Conservation (phyloP, 305 asterid genomes). For the Andrographis paniculata region DNA sequence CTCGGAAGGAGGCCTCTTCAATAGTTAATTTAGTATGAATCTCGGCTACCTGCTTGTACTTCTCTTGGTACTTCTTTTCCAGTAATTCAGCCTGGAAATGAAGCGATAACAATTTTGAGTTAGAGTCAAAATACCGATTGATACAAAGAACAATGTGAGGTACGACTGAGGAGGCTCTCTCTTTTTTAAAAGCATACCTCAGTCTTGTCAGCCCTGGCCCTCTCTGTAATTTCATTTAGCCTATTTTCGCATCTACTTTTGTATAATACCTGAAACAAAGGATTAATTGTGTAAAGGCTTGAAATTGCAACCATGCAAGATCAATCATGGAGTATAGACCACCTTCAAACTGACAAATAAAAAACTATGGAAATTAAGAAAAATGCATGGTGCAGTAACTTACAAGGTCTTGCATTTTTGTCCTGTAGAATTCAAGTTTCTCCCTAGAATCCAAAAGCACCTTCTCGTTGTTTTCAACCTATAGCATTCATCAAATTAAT, state of each 20-base stretch:
- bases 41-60: conserved; percentile 87
- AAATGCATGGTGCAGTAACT: conserved; percentile 24
- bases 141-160: conserved; percentile 2
- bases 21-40: conserved; percentile 87
- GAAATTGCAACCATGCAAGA: conserved; percentile 6
- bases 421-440: conserved; percentile 85
- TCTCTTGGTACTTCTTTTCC: conserved; percentile 89
- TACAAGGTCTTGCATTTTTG: conserved; percentile 97
- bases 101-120: conserved; percentile 1
- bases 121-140: conserved; percentile 9
- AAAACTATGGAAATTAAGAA: conserved; percentile 14
- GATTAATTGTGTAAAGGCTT: conserved; percentile 16
- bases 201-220: conserved; percentile 86
- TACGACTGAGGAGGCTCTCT: conserved; percentile 9
- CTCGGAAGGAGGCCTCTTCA: conserved; percentile 96
- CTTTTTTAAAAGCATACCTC: conserved; percentile 47
- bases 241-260: conserved; percentile 97
- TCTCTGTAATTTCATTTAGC: conserved; percentile 94
- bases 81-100: conserved; percentile 72
- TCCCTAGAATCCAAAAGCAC: conserved; percentile 77
- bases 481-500: not conserved
- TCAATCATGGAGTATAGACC: not conserved
- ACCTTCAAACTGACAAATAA: conserved; percentile 11
- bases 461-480: conserved; percentile 74
- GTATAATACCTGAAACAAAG: conserved; percentile 61